Percentiles rank a stretch among this genome's conserved stretches.
phyloP scores from a whole-genome alignment of 148 eudicot species.

The Nyssa sinensis region DNA sequence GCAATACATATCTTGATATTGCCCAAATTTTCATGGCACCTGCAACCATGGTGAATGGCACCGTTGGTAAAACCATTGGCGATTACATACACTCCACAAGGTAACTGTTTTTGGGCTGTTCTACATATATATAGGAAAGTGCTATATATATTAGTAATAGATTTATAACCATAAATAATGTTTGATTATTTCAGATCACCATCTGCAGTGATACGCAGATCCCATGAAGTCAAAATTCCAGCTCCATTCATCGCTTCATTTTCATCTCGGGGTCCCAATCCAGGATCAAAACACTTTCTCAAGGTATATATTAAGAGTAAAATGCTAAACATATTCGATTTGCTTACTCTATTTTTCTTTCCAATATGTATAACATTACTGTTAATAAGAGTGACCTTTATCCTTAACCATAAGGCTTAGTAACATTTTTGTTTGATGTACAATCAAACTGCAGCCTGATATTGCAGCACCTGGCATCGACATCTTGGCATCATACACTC shows the following conservation, averaged over 20 bases:
- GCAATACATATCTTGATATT: constrained; percentile 48
- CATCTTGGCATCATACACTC: constrained; percentile 85
- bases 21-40: constrained; percentile 84
- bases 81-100: constrained; percentile 58
- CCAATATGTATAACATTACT: no score
- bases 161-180: no score
- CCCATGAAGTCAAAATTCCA: constrained; percentile 46
- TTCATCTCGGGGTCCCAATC: constrained; percentile 89
- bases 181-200: constrained; percentile 42
- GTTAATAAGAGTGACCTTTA: no score
- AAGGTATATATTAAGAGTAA: constrained; percentile 72
- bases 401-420: neutral
- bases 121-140: neutral
- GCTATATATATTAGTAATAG: no score
- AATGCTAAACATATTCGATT: no score
- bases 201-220: constrained; percentile 57
- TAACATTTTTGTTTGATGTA: neutral
- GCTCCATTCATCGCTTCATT: constrained; percentile 83
- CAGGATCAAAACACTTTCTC: constrained; percentile 60
- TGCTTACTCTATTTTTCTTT: no score
- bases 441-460: constrained; percentile 60
- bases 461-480: constrained; percentile 89
- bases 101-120: no score
- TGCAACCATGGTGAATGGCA: constrained; percentile 49
- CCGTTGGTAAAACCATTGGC: constrained; percentile 39